Conservation (phyloP, 129 eudicot species). For the Chrysanthemum lavandulifolium region DNA sequence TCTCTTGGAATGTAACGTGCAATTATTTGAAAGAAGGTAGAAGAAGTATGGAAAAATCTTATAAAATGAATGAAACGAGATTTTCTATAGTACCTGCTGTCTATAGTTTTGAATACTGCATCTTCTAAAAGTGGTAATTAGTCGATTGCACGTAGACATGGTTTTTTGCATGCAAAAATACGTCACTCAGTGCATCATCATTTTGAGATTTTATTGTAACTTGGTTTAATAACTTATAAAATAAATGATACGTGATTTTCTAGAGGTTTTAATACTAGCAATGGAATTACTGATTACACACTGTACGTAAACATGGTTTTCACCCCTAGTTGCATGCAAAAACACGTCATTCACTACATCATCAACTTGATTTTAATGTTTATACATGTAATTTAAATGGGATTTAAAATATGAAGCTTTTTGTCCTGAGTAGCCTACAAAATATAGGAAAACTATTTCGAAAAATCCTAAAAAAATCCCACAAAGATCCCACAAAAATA, state of each 20-base stretch:
- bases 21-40: neutral
- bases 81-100: neutral
- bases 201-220: neutral
- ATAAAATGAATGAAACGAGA: neutral
- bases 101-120: neutral
- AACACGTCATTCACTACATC: slow-evolving; percentile 37
- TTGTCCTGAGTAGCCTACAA: too few relatives aligned
- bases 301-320: too few relatives aligned
- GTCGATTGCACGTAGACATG: slow-evolving; percentile 15
- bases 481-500: too few relatives aligned
- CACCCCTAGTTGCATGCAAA: neutral
- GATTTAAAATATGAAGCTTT: too few relatives aligned
- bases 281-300: too few relatives aligned
- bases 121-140: slow-evolving; percentile 4
- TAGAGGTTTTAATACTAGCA: neutral
- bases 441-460: too few relatives aligned
- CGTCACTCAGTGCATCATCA: slow-evolving; percentile 38
- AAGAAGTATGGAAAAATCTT: neutral
- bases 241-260: neutral
- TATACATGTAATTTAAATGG: too few relatives aligned
- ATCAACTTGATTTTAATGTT: slow-evolving; percentile 13
- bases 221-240: neutral
- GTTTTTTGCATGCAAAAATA: slow-evolving; percentile 15
- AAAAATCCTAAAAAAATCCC: too few relatives aligned
- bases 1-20: too few relatives aligned